Evolutionary conservation across 495 filamentous ascomycete species (phyloP).

Genomic region (Articulospora tetracladia): DNA sequence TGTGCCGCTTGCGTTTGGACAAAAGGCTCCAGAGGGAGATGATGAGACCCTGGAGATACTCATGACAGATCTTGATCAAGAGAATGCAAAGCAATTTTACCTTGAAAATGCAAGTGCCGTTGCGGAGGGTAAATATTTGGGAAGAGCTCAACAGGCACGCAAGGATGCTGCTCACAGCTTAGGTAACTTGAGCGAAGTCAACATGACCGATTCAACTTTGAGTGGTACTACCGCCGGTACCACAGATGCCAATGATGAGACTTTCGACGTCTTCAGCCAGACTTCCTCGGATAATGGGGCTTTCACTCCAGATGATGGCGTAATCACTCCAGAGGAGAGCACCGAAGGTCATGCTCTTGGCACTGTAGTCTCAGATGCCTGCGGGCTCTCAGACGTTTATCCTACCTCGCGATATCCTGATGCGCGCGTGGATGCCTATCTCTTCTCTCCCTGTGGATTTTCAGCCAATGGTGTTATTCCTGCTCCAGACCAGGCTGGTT

Average conservation of each 20-base stretch:
- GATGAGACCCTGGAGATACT: constrained; percentile 97
- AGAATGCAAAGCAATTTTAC: constrained; percentile 96
- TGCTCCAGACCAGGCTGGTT: constrained; percentile 57
- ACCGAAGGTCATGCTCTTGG: constrained; percentile 95
- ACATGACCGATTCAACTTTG: constrained; percentile 30
- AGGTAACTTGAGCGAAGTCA: constrained; percentile 42
- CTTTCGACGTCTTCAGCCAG: constrained; percentile 77
- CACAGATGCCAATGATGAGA: constrained; percentile 47
- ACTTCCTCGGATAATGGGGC: constrained; percentile 64
- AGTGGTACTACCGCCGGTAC: constrained; percentile 25
- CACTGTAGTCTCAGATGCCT: constrained; percentile 85
- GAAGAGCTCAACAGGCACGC: constrained; percentile 53
- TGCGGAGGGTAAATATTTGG: constrained; percentile 73
- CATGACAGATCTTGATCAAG: constrained; percentile 94
- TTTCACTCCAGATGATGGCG: constrained; percentile 50
- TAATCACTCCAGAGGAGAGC: constrained; percentile 65
- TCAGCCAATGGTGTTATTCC: constrained; percentile 97
- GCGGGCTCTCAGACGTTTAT: constrained; percentile 88
- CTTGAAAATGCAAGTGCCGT: constrained; percentile 87
- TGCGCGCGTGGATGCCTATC: constrained; percentile 90
- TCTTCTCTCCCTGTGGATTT: constrained; percentile 97
- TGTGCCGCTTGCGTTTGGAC: constrained; percentile 30
- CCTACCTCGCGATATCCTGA: constrained; percentile 84
- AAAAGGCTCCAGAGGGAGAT: constrained; percentile 30
- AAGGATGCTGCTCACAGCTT: constrained; percentile 46